Conservation (phyloP, 2,329 filamentous ascomycete species). For the Aspergillus flavus region DNA sequence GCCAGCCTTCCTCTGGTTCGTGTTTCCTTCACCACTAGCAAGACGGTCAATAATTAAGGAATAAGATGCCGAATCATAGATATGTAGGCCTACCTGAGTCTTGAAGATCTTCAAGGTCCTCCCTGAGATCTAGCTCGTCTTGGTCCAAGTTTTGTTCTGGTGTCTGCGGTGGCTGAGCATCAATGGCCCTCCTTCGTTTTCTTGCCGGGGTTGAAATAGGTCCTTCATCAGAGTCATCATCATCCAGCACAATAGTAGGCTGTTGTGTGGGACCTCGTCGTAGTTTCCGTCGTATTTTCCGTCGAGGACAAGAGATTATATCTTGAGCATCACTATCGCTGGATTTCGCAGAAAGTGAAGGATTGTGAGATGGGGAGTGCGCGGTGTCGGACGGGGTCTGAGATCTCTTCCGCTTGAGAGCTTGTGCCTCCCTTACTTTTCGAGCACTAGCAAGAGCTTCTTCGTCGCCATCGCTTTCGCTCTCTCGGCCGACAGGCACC, state of each 20-base stretch:
- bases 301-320: conserved; percentile 25
- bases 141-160: conserved; percentile 30
- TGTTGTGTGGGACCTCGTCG: conserved; percentile 30
- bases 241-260: conserved; percentile 29
- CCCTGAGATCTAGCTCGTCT: conserved; percentile 46
- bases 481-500: conserved; percentile 12
- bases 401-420: conserved; percentile 22
- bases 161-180: conserved; percentile 23
- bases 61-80: not conserved
- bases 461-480: conserved; percentile 17
- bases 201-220: conserved; percentile 32
- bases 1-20: conserved; percentile 46
- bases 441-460: conserved; percentile 18
- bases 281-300: conserved; percentile 35
- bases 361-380: conserved; percentile 3
- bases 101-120: conserved; percentile 48
- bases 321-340: conserved; percentile 34
- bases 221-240: conserved; percentile 34
- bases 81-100: conserved; percentile 41
- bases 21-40: conserved; percentile 37
- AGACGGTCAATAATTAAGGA: not conserved
- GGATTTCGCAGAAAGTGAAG: conserved; percentile 4
- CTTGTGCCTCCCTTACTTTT: conserved; percentile 9
- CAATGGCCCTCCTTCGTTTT: conserved; percentile 22
- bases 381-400: conserved; percentile 9